Evolutionary conservation across 306 rosid genomes (phyloP).

Genomic region (Astragalus membranaceus): DNA sequence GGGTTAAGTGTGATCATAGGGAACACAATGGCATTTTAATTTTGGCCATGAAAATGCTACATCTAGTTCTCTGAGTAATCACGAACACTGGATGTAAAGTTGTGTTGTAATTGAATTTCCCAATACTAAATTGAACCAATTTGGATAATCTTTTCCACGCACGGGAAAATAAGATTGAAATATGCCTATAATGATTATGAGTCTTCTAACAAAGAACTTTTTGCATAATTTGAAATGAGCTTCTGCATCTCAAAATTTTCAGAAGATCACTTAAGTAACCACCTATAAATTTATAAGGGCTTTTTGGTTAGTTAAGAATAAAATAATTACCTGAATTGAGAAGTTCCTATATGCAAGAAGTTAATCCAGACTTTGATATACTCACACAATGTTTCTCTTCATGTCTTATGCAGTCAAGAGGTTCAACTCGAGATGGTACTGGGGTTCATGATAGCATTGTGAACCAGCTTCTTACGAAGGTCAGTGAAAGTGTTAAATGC

Average conservation of each 20-base stretch:
- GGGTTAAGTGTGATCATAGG: conserved; percentile 2
- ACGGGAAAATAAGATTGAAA: neutral
- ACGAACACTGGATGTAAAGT: conserved; percentile 1
- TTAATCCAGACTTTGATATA: neutral
- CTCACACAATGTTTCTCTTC: conserved; percentile 16
- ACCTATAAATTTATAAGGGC: neutral
- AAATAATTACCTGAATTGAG: neutral
- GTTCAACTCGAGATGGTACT: conserved; percentile 95
- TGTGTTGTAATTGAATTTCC: conserved; percentile 14
- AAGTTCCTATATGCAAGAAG: neutral
- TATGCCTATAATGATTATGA: neutral
- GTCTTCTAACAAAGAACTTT: neutral
- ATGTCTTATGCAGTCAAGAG: conserved; percentile 67
- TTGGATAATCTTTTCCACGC: neutral
- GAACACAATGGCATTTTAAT: conserved; percentile 10
- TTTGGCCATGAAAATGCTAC: neutral
- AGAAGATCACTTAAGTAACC: neutral
- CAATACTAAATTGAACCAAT: neutral
- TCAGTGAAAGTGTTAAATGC: conserved; percentile 24
- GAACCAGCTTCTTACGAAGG: conserved; percentile 99
- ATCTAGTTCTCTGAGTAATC: conserved; percentile 5
- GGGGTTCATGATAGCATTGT: conserved; percentile 99
- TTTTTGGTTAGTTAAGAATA: neutral
- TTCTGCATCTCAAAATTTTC: neutral
- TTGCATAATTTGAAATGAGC: neutral